Evolutionary conservation across 192 early-diverging fungal species (phyloP).

Genomic region (Funneliformis geosporum): DNA sequence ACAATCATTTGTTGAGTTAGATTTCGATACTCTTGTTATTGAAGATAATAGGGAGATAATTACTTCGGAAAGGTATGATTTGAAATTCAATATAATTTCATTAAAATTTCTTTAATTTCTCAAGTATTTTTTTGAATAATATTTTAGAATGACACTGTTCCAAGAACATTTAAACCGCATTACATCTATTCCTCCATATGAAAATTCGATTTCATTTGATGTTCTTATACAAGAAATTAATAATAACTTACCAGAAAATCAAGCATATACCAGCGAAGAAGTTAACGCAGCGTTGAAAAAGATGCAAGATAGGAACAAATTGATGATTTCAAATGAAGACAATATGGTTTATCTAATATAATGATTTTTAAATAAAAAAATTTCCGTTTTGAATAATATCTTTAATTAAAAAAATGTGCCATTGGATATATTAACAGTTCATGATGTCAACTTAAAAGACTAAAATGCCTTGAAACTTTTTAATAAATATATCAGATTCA

Average conservation of each 20-base stretch:
- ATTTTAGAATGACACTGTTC: conserved; percentile 47
- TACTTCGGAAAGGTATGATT: neutral
- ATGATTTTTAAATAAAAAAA: neutral
- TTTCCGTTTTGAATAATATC: too few relatives aligned
- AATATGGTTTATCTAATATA: conserved; percentile 68
- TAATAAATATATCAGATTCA: too few relatives aligned
- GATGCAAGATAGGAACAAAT: conserved; percentile 66
- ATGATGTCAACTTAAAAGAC: too few relatives aligned
- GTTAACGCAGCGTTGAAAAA: conserved; percentile 57
- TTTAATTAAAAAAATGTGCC: too few relatives aligned
- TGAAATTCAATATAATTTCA: neutral
- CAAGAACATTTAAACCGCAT: conserved; percentile 49
- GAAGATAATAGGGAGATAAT: neutral
- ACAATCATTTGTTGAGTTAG: neutral
- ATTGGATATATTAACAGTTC: too few relatives aligned
- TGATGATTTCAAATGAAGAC: conserved; percentile 65
- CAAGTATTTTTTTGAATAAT: neutral
- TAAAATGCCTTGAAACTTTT: too few relatives aligned
- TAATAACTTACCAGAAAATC: conserved; percentile 38
- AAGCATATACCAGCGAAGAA: conserved; percentile 58
- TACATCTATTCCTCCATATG: conserved; percentile 47
- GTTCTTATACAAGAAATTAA: conserved; percentile 60
- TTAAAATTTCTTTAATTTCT: neutral
- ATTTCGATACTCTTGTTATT: neutral
- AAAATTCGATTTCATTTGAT: conserved; percentile 55